Conservation (phyloP, 1,284 basidiomycete genomes). For the Puccinia brachypodii region DNA sequence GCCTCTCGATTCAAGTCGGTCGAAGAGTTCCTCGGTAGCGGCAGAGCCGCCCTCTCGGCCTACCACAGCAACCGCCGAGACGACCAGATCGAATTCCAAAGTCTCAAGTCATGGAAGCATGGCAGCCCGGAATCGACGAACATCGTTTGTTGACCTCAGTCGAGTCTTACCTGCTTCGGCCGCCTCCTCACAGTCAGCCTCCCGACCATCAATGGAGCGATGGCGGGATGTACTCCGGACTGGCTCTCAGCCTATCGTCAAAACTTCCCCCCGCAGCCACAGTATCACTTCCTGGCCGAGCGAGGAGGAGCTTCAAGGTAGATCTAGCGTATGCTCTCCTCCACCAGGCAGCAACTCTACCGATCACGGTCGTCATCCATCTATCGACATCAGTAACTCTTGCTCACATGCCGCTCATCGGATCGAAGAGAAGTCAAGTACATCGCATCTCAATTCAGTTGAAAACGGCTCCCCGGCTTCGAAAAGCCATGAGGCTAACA, state of each 20-base stretch:
- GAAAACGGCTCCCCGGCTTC: neutral
- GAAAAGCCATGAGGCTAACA: neutral
- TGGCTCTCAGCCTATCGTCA: neutral
- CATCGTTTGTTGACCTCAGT: slow-evolving; percentile 5
- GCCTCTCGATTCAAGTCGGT: neutral
- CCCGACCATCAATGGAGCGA: slow-evolving; percentile 38
- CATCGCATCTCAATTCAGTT: neutral
- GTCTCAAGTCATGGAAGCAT: neutral
- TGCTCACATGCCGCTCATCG: neutral
- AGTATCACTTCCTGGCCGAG: slow-evolving; percentile 30
- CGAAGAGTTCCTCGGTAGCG: neutral
- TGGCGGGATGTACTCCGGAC: slow-evolving; percentile 31
- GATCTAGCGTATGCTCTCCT: neutral
- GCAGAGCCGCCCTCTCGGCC: neutral
- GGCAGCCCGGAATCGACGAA: slow-evolving; percentile 11
- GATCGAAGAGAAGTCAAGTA: neutral
- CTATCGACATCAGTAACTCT: neutral
- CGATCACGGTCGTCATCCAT: neutral
- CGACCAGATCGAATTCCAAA: neutral
- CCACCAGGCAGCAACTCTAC: neutral
- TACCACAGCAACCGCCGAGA: neutral
- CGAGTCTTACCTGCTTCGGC: neutral
- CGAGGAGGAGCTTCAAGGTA: neutral
- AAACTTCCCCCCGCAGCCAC: slow-evolving; percentile 21
- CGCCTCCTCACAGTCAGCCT: neutral